phyloP scores from a whole-genome alignment of 345 rosid species.

The Lepidium sativum region DNA sequence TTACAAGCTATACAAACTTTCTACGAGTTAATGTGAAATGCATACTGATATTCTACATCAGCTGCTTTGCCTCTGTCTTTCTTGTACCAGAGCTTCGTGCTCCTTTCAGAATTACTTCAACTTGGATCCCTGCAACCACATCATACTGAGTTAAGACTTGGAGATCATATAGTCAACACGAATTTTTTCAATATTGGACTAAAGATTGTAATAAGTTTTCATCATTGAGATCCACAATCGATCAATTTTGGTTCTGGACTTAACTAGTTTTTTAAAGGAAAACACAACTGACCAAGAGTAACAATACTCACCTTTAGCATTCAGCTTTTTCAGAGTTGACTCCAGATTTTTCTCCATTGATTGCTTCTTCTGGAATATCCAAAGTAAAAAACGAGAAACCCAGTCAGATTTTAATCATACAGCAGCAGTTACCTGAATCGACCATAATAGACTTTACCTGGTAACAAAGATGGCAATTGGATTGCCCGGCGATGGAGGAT shows the following conservation, averaged over 20 bases:
- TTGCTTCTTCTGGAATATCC: slow-evolving; percentile 34
- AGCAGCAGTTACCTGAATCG: slow-evolving; percentile 1
- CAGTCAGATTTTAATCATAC: not conserved
- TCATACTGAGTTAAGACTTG: not conserved
- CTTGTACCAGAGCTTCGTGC: slow-evolving; percentile 38
- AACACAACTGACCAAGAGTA: not conserved
- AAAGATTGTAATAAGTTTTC: not conserved
- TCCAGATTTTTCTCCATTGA: slow-evolving; percentile 55
- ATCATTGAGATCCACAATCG: not conserved
- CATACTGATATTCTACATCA: slow-evolving; percentile 16
- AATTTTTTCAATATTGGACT: not conserved
- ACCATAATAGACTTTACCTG: slow-evolving; percentile 31
- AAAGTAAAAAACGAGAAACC: not conserved
- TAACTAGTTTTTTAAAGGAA: not conserved
- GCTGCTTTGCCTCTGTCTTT: slow-evolving; percentile 44
- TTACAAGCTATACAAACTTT: too few relatives aligned
- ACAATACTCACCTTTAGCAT: slow-evolving; percentile 50
- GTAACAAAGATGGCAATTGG: slow-evolving; percentile 71
- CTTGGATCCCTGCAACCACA: slow-evolving; percentile 47
- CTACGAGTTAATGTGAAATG: too few relatives aligned
- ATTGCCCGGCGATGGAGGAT: slow-evolving; percentile 73
- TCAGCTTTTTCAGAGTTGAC: slow-evolving; percentile 56
- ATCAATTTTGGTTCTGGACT: not conserved
- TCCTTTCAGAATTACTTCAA: slow-evolving; percentile 67
- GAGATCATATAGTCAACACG: not conserved